Base-by-base conservation (phyloP, 345 rosid genomes). In the Hevea brasiliensis region DNA sequence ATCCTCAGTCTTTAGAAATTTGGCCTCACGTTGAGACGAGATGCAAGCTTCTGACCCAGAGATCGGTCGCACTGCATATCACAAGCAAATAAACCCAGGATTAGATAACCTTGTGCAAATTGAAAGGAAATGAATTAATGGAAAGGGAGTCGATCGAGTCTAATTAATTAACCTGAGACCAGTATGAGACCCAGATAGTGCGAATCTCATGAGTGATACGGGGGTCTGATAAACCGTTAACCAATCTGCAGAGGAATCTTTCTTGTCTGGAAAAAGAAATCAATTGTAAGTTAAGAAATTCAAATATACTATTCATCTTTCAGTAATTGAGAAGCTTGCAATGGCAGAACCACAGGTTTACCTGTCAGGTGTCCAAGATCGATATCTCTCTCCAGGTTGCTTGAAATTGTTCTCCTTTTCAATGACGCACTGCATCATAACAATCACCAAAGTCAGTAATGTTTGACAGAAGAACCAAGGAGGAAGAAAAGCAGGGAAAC, bases 311-410 rank as follows among this genome's bases (percentile, higher is more conserved):
- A n/a, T n/a, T 32, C 37, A 32, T 32, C 2, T 32, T 32, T 32
- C 37, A 32, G 37, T 32, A 32, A 32, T 32, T 32, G 37, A 32
- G 37, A 32, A 32, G 37, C 37, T 32, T 32, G 37, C 37, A 32
- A 32, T 32, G 37, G 37, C 37, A 32, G 37, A 32, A 1, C n/a
- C 21, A 50, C 7, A 50, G 15, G 15, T 47, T 64, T 87, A 93
- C 98, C 97, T 92, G 84, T 89, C 94, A 6, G 98, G 83, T 67
- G 83, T 74, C 89, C 89, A 95, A 12, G 99, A 88, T n/a, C 92
- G 75, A 81, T 88, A 95, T 76, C 98, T 84, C 73, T 95, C 94
- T 48, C 99, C 98, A 57, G 99, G 94, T 80, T 94, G 94, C 81
- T 90, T 84, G 89, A 94, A 92, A 85, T 95, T 89, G 88, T 89